A percentile compares a stretch with the other conserved stretches of the same genome.
Evolutionary conservation across 2,329 filamentous ascomycete species (phyloP).

Genomic region (Geosmithia flava): DNA sequence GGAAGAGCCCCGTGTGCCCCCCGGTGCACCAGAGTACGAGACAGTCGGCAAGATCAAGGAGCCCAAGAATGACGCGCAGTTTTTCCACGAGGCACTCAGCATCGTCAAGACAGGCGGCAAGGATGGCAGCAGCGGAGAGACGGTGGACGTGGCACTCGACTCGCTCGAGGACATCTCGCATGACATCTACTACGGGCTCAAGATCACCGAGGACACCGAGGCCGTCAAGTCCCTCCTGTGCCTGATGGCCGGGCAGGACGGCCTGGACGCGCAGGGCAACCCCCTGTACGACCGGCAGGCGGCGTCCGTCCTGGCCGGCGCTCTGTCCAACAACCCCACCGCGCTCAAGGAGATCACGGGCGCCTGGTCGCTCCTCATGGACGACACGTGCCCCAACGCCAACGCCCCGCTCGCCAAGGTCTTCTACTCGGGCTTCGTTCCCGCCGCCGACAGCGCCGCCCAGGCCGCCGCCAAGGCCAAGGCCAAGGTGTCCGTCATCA

Average conservation of each 20-base stretch:
- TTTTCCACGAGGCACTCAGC: conserved; percentile 28
- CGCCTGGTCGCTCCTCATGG: conserved; percentile 30
- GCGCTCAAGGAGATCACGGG: conserved; percentile 39
- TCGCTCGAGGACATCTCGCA: conserved; percentile 52
- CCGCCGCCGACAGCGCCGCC: conserved; percentile 7
- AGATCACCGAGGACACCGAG: conserved; percentile 43
- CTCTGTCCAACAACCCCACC: conserved; percentile 53
- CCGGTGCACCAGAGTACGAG: conserved; percentile 44
- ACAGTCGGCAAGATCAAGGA: conserved; percentile 43
- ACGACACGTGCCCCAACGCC: conserved; percentile 20
- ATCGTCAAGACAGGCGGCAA: conserved; percentile 31
- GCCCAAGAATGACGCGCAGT: conserved; percentile 20
- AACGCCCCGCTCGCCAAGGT: conserved; percentile 17
- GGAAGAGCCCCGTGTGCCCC: conserved; percentile 21
- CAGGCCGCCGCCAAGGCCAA: conserved; percentile 16
- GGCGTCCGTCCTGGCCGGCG: conserved; percentile 41
- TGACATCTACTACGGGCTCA: conserved; percentile 57
- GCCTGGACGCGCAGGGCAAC: conserved; percentile 9
- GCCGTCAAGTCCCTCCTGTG: conserved; percentile 44
- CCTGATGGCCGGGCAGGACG: conserved; percentile 26
- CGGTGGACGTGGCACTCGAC: conserved; percentile 38
- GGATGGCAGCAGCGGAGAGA: conserved; percentile 2
- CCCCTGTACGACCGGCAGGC: conserved; percentile 36
- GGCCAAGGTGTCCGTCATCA: conserved; percentile 36
- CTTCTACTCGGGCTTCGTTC: conserved; percentile 28